Conservation (phyloP, 1,139 yeast species). For the Taphrina sp. region DNA sequence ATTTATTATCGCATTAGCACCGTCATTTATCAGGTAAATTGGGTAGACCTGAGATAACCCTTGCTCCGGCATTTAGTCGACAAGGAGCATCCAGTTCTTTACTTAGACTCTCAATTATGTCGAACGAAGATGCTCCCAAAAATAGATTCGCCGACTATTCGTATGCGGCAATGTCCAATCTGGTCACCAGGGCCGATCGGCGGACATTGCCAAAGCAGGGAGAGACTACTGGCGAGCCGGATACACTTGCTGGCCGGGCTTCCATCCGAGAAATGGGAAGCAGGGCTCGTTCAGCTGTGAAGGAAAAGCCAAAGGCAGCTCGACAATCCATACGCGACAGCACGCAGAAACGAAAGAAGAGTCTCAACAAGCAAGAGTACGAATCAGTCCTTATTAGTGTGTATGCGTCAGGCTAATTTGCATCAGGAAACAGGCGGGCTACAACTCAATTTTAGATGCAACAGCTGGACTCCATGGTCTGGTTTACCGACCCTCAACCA, state of each 20-base stretch:
- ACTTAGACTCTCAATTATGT: too few species aligned
- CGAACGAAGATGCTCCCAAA: conserved; percentile 21
- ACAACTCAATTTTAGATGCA: conserved; percentile 42
- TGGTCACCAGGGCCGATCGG: conserved; percentile 63
- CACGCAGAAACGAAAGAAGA: conserved; percentile 31
- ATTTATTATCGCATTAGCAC: too few species aligned
- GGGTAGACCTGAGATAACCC: too few species aligned
- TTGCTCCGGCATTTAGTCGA: too few species aligned
- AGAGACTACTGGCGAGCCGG: conserved; percentile 60
- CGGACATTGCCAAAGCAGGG: conserved; percentile 51
- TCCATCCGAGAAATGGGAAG: conserved; percentile 69
- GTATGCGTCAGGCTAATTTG: background rate
- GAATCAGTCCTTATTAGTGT: conserved; percentile 5
- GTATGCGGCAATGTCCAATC: conserved; percentile 63
- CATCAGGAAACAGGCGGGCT: conserved; percentile 9
- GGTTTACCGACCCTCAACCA: conserved; percentile 55
- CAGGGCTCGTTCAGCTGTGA: conserved; percentile 44
- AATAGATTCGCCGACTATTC: conserved; percentile 27
- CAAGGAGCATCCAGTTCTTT: too few species aligned
- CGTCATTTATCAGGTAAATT: too few species aligned
- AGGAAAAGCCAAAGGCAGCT: conserved; percentile 26
- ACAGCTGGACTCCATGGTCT: conserved; percentile 47
- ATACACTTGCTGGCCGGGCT: conserved; percentile 66
- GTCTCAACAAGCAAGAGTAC: conserved; percentile 36
- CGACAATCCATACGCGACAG: conserved; percentile 29